phyloP scores from a whole-genome alignment of 805 yeast species.

The Ascoidea asiatica region DNA sequence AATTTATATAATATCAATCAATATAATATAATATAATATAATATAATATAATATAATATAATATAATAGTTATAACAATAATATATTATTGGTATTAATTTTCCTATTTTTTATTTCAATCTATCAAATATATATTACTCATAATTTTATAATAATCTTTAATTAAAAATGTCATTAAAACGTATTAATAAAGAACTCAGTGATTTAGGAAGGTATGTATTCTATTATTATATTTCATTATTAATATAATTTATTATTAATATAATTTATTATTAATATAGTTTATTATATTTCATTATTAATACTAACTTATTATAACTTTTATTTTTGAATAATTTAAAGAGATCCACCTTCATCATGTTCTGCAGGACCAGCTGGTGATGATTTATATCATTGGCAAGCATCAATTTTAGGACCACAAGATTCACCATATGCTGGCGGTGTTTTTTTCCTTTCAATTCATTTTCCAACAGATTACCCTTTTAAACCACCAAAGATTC shows the following conservation, averaged over 20 bases:
- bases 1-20: no score
- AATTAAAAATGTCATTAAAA: constrained; percentile 64
- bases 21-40: no score
- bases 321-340: constrained; percentile 9
- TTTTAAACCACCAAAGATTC: constrained; percentile 92
- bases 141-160: no score
- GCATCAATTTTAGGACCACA: constrained; percentile 99
- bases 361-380: constrained; percentile 98
- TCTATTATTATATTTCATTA: no score
- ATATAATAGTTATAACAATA: no score
- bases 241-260: no score
- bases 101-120: no score
- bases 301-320: not conserved
- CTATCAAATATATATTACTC: no score
- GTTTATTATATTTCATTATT: no score
- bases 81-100: no score
- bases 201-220: constrained; percentile 83
- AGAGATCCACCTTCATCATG: constrained; percentile 99
- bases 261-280: no score
- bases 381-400: constrained; percentile 98
- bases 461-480: constrained; percentile 99
- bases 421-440: constrained; percentile 82
- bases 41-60: no score
- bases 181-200: constrained; percentile 93
- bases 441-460: constrained; percentile 90